Conservation (phyloP, 257 asterid genomes). For the Sherardia arvensis region DNA sequence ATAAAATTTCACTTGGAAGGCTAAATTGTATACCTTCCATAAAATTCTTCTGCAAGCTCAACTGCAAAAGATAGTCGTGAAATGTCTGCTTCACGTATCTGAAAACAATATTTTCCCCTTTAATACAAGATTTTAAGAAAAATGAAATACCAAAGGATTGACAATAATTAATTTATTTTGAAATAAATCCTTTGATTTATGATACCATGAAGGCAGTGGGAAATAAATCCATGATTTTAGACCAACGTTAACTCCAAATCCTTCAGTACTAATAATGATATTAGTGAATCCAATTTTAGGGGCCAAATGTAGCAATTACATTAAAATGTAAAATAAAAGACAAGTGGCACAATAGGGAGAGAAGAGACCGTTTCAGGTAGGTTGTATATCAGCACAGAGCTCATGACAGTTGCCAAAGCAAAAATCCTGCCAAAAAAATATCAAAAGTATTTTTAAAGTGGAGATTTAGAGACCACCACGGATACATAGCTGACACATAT, state of each 20-base stretch:
- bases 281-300: not conserved
- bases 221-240: not conserved
- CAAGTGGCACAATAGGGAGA: slow-evolving; percentile 3
- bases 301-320: not conserved
- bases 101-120: slow-evolving; percentile 15
- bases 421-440: slow-evolving; percentile 61
- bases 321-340: not conserved
- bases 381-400: slow-evolving; percentile 91
- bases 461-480: not conserved
- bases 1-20: slow-evolving; percentile 9
- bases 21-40: slow-evolving; percentile 63
- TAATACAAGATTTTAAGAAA: slow-evolving; percentile 3
- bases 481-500: not conserved
- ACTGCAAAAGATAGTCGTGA: slow-evolving; percentile 90
- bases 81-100: slow-evolving; percentile 99
- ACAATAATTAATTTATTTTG: no score
- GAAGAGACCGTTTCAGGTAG: slow-evolving; percentile 92
- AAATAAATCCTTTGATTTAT: no score
- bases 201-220: not conserved
- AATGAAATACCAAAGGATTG: not conserved
- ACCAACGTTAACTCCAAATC: not conserved
- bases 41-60: slow-evolving; percentile 99
- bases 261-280: not conserved
- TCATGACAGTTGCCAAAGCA: slow-evolving; percentile 89
- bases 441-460: not conserved